These are phyloP conservation scores for Lunularia cruciata DNA, from an alignment of 225 moss, liverwort and hornwort genomes.

Conservation along the genomic window DNA sequence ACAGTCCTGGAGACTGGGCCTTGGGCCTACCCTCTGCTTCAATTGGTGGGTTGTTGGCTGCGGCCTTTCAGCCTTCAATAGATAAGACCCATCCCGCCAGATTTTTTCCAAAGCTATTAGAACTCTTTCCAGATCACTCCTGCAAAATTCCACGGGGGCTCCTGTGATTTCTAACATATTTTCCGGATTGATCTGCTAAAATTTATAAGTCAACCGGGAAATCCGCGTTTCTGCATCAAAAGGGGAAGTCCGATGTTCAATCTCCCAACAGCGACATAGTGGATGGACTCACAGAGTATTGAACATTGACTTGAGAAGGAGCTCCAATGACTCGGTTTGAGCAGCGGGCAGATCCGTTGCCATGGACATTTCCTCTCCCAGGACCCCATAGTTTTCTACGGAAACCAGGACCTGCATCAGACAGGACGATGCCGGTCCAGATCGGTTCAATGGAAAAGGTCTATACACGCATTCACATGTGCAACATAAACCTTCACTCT, in stretches of 20 bases:
- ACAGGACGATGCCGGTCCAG: no score
- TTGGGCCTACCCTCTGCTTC: slow-evolving; percentile 63
- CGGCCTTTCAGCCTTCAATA: slow-evolving; percentile 63
- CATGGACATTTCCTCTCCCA: slow-evolving; percentile 46
- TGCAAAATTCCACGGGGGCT: slow-evolving; percentile 17
- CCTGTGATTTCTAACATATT: no score
- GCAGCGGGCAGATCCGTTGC: slow-evolving; percentile 55
- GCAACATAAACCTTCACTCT: no score
- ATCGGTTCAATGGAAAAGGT: no score
- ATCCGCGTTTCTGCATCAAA: no score
- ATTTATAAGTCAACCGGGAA: no score
- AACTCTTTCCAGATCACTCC: slow-evolving; percentile 54
- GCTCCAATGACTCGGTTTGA: slow-evolving; percentile 71
- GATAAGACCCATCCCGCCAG: slow-evolving; percentile 67
- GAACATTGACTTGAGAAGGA: slow-evolving; percentile 57
- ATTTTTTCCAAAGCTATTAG: slow-evolving; percentile 65
- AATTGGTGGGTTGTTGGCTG: slow-evolving; percentile 53
- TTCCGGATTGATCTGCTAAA: no score
- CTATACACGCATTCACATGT: no score
- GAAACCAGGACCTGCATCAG: slow-evolving; percentile 50
- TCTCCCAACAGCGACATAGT: no score
- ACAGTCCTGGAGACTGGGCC: slow-evolving; percentile 84
- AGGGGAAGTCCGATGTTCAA: no score
- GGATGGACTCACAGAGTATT: slow-evolving; percentile 48
- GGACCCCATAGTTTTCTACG: slow-evolving; percentile 60